Conservation (phyloP, 495 filamentous ascomycete species). For the Aspergillus homomorphus region DNA sequence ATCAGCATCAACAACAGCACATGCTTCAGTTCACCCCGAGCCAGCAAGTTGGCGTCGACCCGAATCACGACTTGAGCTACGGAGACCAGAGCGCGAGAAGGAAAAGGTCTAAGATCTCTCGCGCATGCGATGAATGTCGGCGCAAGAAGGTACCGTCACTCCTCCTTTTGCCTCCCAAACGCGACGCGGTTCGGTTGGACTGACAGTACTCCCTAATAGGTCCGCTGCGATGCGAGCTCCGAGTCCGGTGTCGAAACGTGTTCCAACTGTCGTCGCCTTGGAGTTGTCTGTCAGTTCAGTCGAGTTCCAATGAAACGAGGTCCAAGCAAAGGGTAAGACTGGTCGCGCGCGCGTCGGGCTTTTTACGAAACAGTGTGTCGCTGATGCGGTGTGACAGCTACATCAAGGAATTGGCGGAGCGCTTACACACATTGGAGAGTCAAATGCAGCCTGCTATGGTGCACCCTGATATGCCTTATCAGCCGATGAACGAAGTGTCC, state of each 20-base stretch:
- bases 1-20: constrained; percentile 47
- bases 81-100: constrained; percentile 66
- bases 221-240: constrained; percentile 85
- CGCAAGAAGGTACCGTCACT: constrained; percentile 70
- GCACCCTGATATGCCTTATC: constrained; percentile 46
- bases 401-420: constrained; percentile 92
- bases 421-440: constrained; percentile 78
- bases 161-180: constrained; percentile 8
- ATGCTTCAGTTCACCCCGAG: constrained; percentile 47
- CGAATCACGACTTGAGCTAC: constrained; percentile 48
- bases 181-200: constrained; percentile 16
- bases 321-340: constrained; percentile 82
- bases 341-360: constrained; percentile 1
- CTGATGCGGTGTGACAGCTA: constrained; percentile 56
- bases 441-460: constrained; percentile 51
- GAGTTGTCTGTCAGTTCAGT: constrained; percentile 80
- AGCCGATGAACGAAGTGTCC: constrained; percentile 46
- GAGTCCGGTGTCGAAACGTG: constrained; percentile 78
- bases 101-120: constrained; percentile 87
- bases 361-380: constrained; percentile 9
- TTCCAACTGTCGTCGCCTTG: constrained; percentile 78
- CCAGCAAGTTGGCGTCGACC: constrained; percentile 51
- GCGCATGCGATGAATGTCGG: constrained; percentile 92
- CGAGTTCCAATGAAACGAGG: constrained; percentile 92
- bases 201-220: constrained; percentile 45